phyloP scores from a whole-genome alignment of 169 alveolate species.

The Eimeria sp. region DNA sequence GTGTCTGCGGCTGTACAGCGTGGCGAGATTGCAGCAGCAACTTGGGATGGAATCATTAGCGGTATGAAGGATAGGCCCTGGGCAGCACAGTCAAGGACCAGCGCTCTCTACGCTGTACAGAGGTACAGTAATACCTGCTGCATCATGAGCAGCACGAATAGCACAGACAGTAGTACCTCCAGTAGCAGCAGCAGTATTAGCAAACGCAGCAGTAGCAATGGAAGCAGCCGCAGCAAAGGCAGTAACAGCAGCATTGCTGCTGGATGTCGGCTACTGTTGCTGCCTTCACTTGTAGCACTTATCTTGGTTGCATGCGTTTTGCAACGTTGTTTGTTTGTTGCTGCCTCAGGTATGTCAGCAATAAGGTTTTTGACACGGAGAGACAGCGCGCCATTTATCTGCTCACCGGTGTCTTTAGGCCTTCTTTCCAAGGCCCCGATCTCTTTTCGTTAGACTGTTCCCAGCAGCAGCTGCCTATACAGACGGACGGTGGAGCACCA shows the following conservation, averaged over 20 bases:
- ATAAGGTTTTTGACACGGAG: constrained; percentile 56
- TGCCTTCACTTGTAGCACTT: background rate
- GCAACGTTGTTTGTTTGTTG: background rate
- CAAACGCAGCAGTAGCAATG: background rate
- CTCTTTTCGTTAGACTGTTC: constrained; percentile 9
- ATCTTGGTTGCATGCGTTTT: background rate
- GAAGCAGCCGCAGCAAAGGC: background rate
- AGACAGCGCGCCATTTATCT: constrained; percentile 38
- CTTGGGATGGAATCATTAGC: background rate
- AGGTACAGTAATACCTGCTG: constrained; percentile 14
- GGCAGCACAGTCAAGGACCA: constrained; percentile 54
- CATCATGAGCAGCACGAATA: background rate
- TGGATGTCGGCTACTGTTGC: background rate
- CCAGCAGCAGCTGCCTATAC: constrained; percentile 58
- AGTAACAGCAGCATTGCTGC: background rate
- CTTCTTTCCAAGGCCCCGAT: constrained; percentile 42
- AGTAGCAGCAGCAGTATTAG: background rate
- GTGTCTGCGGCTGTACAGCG: background rate
- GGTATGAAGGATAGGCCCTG: constrained; percentile 53
- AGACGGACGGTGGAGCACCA: background rate
- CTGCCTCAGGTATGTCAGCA: constrained; percentile 45
- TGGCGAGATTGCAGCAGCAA: constrained; percentile 34
- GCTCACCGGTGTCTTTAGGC: constrained; percentile 11
- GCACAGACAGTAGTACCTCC: background rate
- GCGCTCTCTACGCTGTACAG: constrained; percentile 62